Percentiles rank a stretch among this genome's conserved stretches.
Conservation (phyloP, 1,139 yeast genomes). For the Debaryomyces sp. region DNA sequence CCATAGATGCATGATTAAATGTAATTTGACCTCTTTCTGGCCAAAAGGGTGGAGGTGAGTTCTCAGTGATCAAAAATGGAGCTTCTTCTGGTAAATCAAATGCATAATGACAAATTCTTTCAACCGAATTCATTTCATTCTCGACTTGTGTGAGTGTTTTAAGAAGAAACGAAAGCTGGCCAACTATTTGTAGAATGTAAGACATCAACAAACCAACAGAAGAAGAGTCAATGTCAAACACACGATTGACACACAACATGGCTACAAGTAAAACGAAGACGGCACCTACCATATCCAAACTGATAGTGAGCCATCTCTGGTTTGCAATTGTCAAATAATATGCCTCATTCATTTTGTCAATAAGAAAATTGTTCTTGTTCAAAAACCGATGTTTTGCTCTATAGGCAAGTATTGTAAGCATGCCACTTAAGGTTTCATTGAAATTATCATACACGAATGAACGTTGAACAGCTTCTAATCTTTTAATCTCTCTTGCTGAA, state of each 20-base stretch:
- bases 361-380: conserved; percentile 46
- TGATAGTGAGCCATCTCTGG: conserved; percentile 79
- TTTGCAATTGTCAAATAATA: conserved; percentile 65
- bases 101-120: conserved; percentile 74
- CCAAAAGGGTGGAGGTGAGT: conserved; percentile 54
- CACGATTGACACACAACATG: conserved; percentile 63
- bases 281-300: conserved; percentile 58
- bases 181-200: conserved; percentile 54
- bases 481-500: conserved; percentile 39
- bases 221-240: conserved; percentile 63
- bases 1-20: conserved; percentile 60
- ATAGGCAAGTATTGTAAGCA: conserved; percentile 70
- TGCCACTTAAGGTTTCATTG: conserved; percentile 73
- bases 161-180: conserved; percentile 49
- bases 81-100: conserved; percentile 43
- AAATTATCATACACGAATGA: conserved; percentile 58
- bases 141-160: conserved; percentile 69
- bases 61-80: conserved; percentile 49
- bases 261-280: conserved; percentile 50
- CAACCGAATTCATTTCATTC: conserved; percentile 86
- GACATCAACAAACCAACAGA: conserved; percentile 73
- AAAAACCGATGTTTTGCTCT: conserved; percentile 52
- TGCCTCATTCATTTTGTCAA: conserved; percentile 73
- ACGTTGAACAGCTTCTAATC: conserved; percentile 46
- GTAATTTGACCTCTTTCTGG: conserved; percentile 50